These are phyloP conservation scores for Trichosporon faecale DNA, from an alignment of 1,284 basidiomycete genomes.

Conservation along the genomic window DNA sequence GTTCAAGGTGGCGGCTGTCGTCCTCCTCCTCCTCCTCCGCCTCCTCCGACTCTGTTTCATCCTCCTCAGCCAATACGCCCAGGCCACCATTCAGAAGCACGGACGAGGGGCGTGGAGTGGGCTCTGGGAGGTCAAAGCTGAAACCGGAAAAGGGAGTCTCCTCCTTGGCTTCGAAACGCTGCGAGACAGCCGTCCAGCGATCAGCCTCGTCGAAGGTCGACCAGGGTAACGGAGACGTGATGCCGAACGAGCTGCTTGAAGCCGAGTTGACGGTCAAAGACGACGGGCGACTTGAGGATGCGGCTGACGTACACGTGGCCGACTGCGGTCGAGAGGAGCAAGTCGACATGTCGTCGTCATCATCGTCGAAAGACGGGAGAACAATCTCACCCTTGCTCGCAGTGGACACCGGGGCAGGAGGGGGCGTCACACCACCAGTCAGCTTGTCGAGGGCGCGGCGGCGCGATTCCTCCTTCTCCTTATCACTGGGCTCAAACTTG, in stretches of 20 bases:
- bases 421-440: slow-evolving; percentile 29
- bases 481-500: slow-evolving; percentile 48
- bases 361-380: slow-evolving; percentile 46
- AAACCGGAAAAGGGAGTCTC: slow-evolving; percentile 34
- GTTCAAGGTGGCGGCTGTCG: not conserved
- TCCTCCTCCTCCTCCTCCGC: slow-evolving; percentile 16
- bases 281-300: slow-evolving; percentile 34
- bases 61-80: slow-evolving; percentile 39
- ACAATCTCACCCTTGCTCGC: slow-evolving; percentile 32
- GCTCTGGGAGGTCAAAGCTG: slow-evolving; percentile 19
- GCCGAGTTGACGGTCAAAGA: slow-evolving; percentile 28
- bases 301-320: slow-evolving; percentile 29
- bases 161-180: slow-evolving; percentile 31
- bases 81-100: slow-evolving; percentile 28
- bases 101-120: slow-evolving; percentile 19
- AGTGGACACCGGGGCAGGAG: slow-evolving; percentile 13
- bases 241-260: slow-evolving; percentile 24
- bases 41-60: slow-evolving; percentile 44
- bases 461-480: slow-evolving; percentile 44
- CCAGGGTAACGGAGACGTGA: slow-evolving; percentile 32
- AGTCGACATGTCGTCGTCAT: slow-evolving; percentile 34
- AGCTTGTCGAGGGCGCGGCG: slow-evolving; percentile 47
- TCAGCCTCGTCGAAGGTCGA: slow-evolving; percentile 23
- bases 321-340: slow-evolving; percentile 37
- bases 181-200: slow-evolving; percentile 20